Evolutionary conservation across 2,329 filamentous ascomycete genomes (phyloP).

Genomic region (Paecilomyces fulvus): DNA sequence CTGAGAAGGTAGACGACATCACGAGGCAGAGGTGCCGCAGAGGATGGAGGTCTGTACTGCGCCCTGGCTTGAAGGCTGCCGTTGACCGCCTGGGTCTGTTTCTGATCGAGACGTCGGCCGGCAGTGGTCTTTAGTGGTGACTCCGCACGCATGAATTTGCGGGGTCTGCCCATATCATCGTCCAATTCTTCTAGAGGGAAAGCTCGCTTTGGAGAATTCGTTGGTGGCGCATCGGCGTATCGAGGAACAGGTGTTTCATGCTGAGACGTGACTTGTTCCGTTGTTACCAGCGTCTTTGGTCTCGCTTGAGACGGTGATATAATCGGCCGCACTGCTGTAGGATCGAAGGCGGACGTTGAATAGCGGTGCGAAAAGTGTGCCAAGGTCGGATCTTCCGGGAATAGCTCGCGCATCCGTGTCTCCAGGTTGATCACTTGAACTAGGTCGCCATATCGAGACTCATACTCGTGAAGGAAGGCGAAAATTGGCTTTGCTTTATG

Average conservation of each 20-base stretch:
- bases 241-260: conserved; percentile 29
- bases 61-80: conserved; percentile 15
- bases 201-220: conserved; percentile 47
- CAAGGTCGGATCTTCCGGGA: conserved; percentile 74
- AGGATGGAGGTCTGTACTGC: conserved; percentile 43
- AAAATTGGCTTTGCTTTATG: conserved; percentile 77
- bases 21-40: conserved; percentile 63
- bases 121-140: conserved; percentile 89
- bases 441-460: conserved; percentile 88
- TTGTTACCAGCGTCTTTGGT: conserved; percentile 43
- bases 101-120: conserved; percentile 71
- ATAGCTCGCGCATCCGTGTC: conserved; percentile 87
- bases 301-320: conserved; percentile 75
- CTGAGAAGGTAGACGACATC: conserved; percentile 55
- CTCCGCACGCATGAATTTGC: conserved; percentile 80
- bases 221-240: conserved; percentile 25
- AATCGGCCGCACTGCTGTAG: conserved; percentile 70
- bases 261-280: conserved; percentile 16
- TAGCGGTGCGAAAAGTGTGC: conserved; percentile 69
- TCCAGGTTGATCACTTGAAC: conserved; percentile 86
- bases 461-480: conserved; percentile 87
- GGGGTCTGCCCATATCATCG: conserved; percentile 62
- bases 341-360: conserved; percentile 66
- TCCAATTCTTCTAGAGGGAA: conserved; percentile 61
- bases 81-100: conserved; percentile 34